Conservation (phyloP, 805 yeast genomes). For the Lipomyces yamadae region DNA sequence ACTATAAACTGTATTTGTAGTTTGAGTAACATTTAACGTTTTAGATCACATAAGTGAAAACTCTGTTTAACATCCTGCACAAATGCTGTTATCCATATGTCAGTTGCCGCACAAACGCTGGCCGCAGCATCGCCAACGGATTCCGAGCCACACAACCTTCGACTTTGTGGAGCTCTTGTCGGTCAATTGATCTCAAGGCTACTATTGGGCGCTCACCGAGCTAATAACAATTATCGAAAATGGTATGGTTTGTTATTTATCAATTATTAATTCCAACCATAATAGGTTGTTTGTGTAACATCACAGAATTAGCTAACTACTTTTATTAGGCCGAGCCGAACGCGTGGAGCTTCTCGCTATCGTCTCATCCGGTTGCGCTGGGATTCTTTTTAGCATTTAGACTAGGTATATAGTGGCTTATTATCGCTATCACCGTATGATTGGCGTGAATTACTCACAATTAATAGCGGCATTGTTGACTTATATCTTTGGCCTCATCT, state of each 20-base stretch:
- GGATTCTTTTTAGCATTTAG: constrained; percentile 67
- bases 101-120: too few species aligned
- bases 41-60: background rate
- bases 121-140: too few species aligned
- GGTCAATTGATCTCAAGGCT: background rate
- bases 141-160: background rate
- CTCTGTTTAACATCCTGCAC: background rate
- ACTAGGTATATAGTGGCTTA: constrained; percentile 47
- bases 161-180: background rate
- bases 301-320: background rate
- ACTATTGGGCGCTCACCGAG: background rate
- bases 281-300: background rate
- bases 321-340: constrained; percentile 29
- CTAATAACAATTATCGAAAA: background rate
- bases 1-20: background rate
- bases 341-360: constrained; percentile 43
- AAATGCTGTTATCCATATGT: too few species aligned
- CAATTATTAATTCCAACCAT: background rate
- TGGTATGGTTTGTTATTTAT: background rate
- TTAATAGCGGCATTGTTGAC: constrained; percentile 58
- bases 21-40: background rate
- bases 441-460: background rate
- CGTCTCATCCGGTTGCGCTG: constrained; percentile 84
- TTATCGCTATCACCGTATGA: background rate
- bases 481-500: constrained; percentile 71